A percentile compares a stretch with the other conserved stretches of the same genome.
phyloP scores from a whole-genome alignment of 495 filamentous ascomycete species.

The Staphylotrichum tortipilum region DNA sequence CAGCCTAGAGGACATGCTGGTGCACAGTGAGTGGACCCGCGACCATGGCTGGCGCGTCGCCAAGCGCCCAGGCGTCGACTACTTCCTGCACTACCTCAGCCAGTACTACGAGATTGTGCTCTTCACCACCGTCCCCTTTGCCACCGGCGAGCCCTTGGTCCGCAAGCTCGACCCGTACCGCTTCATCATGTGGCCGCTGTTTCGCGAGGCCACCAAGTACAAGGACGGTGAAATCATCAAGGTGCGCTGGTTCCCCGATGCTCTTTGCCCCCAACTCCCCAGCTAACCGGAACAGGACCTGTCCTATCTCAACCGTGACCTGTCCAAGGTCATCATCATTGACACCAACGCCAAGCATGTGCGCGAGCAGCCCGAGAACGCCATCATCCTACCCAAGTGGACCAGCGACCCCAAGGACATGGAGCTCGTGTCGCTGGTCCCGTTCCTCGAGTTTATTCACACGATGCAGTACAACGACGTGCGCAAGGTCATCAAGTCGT shows the following conservation, averaged over 20 bases:
- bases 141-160: conserved; percentile 76
- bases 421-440: conserved; percentile 77
- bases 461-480: conserved; percentile 87
- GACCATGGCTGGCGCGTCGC: conserved; percentile 94
- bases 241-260: conserved; percentile 29
- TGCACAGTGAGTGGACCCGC: conserved; percentile 88
- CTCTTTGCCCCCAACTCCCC: background rate
- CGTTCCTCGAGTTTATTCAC: conserved; percentile 92
- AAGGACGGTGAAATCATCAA: conserved; percentile 94
- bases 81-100: conserved; percentile 90
- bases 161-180: conserved; percentile 93
- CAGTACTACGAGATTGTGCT: conserved; percentile 97
- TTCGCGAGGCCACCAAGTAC: conserved; percentile 89
- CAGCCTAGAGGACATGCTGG: conserved; percentile 84
- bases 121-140: conserved; percentile 77
- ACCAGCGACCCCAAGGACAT: conserved; percentile 71
- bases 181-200: conserved; percentile 91
- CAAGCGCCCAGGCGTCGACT: conserved; percentile 91
- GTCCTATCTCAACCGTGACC: conserved; percentile 87
- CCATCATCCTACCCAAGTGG: conserved; percentile 86
- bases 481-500: conserved; percentile 75
- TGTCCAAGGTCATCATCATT: conserved; percentile 87
- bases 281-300: conserved; percentile 56
- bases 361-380: conserved; percentile 82
- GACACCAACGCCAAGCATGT: conserved; percentile 78